phyloP scores from a whole-genome alignment of 2,329 filamentous ascomycete genomes.

The Teratosphaeria destructans region DNA sequence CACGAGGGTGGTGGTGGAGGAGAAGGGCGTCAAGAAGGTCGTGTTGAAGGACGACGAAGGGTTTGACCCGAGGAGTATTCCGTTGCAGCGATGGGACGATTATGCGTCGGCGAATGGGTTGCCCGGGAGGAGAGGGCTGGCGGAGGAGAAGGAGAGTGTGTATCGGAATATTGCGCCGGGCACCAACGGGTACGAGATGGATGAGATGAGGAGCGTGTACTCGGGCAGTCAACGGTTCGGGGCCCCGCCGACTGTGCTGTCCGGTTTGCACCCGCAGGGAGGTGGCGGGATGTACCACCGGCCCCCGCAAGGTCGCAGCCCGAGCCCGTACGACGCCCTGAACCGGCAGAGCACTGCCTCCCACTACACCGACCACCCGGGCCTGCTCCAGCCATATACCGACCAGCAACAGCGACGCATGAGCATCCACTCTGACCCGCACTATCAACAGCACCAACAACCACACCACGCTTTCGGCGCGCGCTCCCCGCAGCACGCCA shows the following conservation, averaged over 20 bases:
- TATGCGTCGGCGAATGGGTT: conserved; percentile 81
- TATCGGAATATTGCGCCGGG: conserved; percentile 11
- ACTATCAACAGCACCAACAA: conserved; percentile 13
- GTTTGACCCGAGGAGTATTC: conserved; percentile 87
- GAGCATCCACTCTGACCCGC: conserved; percentile 49
- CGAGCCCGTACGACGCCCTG: conserved; percentile 58
- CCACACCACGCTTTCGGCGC: neutral
- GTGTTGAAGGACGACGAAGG: conserved; percentile 69
- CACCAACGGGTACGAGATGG: conserved; percentile 67
- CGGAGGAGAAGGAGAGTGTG: conserved; percentile 16
- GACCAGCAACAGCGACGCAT: conserved; percentile 38
- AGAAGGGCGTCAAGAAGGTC: conserved; percentile 84
- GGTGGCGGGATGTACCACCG: conserved; percentile 29
- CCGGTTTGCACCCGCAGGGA: conserved; percentile 57
- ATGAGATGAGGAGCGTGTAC: conserved; percentile 95
- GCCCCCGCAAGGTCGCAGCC: conserved; percentile 61
- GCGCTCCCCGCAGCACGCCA: conserved; percentile 8
- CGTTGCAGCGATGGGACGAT: conserved; percentile 93
- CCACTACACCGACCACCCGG: conserved; percentile 52
- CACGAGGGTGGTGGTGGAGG: conserved; percentile 91
- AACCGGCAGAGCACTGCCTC: conserved; percentile 57
- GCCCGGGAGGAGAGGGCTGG: conserved; percentile 69
- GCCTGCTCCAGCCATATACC: conserved; percentile 29
- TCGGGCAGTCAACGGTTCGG: conserved; percentile 67
- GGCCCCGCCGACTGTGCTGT: conserved; percentile 67